Evolutionary conservation across 371 early-diverging fungal genomes (phyloP).

Genomic region (Mortierella sp.): DNA sequence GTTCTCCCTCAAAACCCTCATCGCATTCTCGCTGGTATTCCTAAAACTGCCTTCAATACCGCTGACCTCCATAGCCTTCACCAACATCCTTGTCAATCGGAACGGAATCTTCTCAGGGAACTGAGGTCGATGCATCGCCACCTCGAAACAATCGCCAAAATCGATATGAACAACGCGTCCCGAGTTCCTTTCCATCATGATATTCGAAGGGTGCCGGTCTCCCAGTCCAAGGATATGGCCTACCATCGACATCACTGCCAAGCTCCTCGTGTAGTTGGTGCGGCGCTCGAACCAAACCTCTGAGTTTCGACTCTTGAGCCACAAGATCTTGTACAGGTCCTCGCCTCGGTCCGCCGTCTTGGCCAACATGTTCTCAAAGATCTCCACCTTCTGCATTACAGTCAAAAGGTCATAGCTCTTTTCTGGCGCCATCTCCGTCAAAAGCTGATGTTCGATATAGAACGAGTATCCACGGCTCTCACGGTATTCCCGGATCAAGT

Average conservation of each 20-base stretch:
- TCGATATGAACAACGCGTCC: constrained; percentile 99
- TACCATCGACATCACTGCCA: constrained; percentile 99
- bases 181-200: constrained; percentile 94
- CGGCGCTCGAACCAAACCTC: constrained; percentile 97
- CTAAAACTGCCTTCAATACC: constrained; percentile 98
- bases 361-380: constrained; percentile 93
- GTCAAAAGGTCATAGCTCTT: constrained; percentile 94
- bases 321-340: constrained; percentile 94
- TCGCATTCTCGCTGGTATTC: constrained; percentile 96
- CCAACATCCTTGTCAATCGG: constrained; percentile 97
- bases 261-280: constrained; percentile 96
- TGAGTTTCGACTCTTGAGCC: constrained; percentile 96
- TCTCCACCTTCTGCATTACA: constrained; percentile 94
- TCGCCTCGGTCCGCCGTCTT: constrained; percentile 87
- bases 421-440: constrained; percentile 86
- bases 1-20: constrained; percentile 96
- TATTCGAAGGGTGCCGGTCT: constrained; percentile 98
- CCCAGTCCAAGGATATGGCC: constrained; percentile 99
- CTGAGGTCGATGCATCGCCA: constrained; percentile 97
- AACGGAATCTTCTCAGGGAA: constrained; percentile 99
- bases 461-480: constrained; percentile 88
- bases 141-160: constrained; percentile 99
- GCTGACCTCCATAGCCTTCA: constrained; percentile 97
- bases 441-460: constrained; percentile 93
- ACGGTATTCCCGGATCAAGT: constrained; percentile 93